Evolutionary conservation across 345 rosid species (phyloP).

Genomic region (Citrus maxima): DNA sequence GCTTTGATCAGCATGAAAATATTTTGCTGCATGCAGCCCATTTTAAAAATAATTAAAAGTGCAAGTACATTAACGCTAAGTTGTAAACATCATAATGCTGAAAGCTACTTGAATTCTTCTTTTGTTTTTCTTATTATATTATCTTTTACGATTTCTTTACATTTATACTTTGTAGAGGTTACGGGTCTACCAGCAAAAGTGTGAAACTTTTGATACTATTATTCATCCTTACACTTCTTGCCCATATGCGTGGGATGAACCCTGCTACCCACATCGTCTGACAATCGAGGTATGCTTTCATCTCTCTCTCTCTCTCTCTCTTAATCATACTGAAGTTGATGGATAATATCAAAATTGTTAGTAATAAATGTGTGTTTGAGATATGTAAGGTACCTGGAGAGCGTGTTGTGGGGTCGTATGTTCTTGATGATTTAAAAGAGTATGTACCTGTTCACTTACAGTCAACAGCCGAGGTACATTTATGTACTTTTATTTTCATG

Average conservation of each 20-base stretch:
- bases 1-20: not conserved
- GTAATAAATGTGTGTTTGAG: slow-evolving; percentile 12
- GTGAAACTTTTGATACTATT: slow-evolving; percentile 81
- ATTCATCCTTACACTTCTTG: slow-evolving; percentile 73
- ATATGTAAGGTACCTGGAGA: slow-evolving; percentile 76
- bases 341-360: not conserved
- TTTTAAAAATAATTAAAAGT: not conserved
- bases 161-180: slow-evolving; percentile 45
- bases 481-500: not conserved
- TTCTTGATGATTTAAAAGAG: slow-evolving; percentile 74
- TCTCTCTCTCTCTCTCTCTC: not conserved
- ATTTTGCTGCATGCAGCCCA: not conserved
- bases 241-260: slow-evolving; percentile 99
- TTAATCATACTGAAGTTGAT: not conserved
- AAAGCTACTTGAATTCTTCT: not conserved
- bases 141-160: not conserved
- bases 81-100: not conserved
- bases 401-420: slow-evolving; percentile 72
- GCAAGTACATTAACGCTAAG: not conserved
- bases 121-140: not conserved
- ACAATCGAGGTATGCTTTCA: slow-evolving; percentile 61
- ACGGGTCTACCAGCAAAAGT: slow-evolving; percentile 81
- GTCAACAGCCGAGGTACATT: slow-evolving; percentile 70
- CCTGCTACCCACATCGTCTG: slow-evolving; percentile 82
- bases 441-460: slow-evolving; percentile 54